Base-by-base conservation (phyloP, 148 eudicot genomes). In the Suaeda aralocaspica region DNA sequence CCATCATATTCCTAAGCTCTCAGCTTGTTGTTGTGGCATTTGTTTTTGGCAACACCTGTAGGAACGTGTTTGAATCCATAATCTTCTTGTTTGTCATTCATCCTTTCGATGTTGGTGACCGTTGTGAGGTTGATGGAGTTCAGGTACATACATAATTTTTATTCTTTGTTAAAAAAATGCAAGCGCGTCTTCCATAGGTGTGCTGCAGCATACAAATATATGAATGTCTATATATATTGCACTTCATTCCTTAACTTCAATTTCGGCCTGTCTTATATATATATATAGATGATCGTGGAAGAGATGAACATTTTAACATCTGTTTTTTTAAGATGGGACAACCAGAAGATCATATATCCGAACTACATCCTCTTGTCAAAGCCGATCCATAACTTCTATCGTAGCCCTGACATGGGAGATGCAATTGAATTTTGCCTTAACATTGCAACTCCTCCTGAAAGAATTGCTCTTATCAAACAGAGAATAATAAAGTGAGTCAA, bases 341-440 rank as follows among this genome's bases (percentile, higher is more conserved):
- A 89, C 77, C 82, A 74, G 69, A 91, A 85, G 82, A 81, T 89
- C 9, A 53, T 74, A 11, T 91, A 77, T 51, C 94, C 97, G 0
- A 91, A 91, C 55, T 83, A 78, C 71, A 80, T 80, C 64, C 97
- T 91, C 14, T 45, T 84, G 13, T 79, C 80, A 3, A 85, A 73
- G 72, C 84, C 91, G 29, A 86, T 91, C 24, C 30, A 72, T 44
- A 91, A 91, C 81, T 91, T 10, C 65, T 84, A 91, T 41, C 93
- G 94, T 25, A 91, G 96, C 52, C 96, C 96, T 5, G 96, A 91
- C 56, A 88, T 88, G 94, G 86, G 86, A 29, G 96, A 91, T 72
- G 76, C 85, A 2, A 72, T 91, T 39, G 95, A 91, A 34, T 84
- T 91, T 48, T 59, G 39, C 1, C 70, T 87, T 60, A 88, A 91